Base-by-base conservation (phyloP, 805 yeast genomes). In the Candida montana region DNA sequence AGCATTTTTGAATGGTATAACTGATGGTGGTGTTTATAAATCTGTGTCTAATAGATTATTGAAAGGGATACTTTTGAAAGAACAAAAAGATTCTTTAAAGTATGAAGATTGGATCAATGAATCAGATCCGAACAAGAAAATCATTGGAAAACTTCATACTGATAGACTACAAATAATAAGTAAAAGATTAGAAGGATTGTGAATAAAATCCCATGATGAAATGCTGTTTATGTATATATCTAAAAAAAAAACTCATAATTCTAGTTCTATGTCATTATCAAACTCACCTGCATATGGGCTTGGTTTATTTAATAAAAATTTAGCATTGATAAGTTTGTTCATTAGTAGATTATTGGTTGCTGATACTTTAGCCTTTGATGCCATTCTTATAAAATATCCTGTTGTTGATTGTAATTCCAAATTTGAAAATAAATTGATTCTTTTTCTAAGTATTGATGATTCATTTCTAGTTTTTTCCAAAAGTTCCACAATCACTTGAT, bases 1-100 rank as follows among this genome's bases (percentile, higher is more conserved):
- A n/a, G 57, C 54, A 0, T 39, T 53, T 23, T 32, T 59, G 2
- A 47, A 48, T 37, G 87, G 87, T 0, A 46, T 61, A 7, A 59
- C 66, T 4, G 81, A 75, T 42, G 81, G 83, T 1, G 44, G 55
- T 0, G 55, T 43, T 18, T 74, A 69, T 50, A 54, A 60, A 37
- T 46, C 44, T 20, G 57, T 60, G 18, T 59, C 71, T 3, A 45
- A 59, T 9, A 29, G 42, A 8, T 38, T 73, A 17, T 44, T 71
- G 16, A 39, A 42, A 10, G 58, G 57, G 26, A 65, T 77, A 7
- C 47, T 72, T 42, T 45, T 50, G 7, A 58, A 64, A 37, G 54
- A 48, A 17, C 39, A 55, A 15, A 43, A 43, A 10, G 60, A 61
- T 18, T 55, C 58, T 41, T 59, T 58, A 11, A 23, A 44, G 8